phyloP scores from a whole-genome alignment of 805 yeast species.

The Saturnispora quitensis region DNA sequence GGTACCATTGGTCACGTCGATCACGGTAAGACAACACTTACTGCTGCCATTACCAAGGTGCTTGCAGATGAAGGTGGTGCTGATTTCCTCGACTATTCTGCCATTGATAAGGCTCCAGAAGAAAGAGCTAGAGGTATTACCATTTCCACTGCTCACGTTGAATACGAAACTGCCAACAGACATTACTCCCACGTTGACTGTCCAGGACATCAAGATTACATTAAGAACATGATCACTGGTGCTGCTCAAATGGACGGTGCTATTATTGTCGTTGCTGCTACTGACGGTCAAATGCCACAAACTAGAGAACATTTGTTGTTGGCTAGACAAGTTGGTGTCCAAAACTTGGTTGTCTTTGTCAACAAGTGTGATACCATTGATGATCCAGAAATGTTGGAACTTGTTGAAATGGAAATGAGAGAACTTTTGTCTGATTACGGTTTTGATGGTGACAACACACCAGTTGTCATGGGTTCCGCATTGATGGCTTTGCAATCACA shows the following conservation, averaged over 20 bases:
- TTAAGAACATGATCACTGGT: conserved; percentile 98
- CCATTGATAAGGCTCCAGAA: conserved; percentile 97
- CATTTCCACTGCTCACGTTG: conserved; percentile 95
- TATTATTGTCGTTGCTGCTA: conserved; percentile 96
- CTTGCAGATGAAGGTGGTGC: conserved; percentile 87
- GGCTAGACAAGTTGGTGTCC: conserved; percentile 99
- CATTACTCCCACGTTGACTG: conserved; percentile 98
- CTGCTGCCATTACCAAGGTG: conserved; percentile 97
- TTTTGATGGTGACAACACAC: conserved; percentile 96
- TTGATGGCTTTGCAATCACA: conserved; percentile 87
- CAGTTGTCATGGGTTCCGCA: conserved; percentile 98
- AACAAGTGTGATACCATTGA: conserved; percentile 97
- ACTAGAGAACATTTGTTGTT: conserved; percentile 97
- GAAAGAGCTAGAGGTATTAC: conserved; percentile 99
- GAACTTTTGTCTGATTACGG: conserved; percentile 86
- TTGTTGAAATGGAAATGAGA: conserved; percentile 99
- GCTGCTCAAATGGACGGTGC: conserved; percentile 99
- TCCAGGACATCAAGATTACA: conserved; percentile 98
- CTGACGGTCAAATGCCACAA: conserved; percentile 99
- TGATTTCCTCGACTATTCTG: conserved; percentile 79
- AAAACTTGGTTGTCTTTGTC: conserved; percentile 92
- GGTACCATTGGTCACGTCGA: conserved; percentile 99
- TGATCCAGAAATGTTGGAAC: conserved; percentile 98
- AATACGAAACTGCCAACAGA: conserved; percentile 89
- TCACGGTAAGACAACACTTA: conserved; percentile 96